These are phyloP conservation scores for thale cress (Arabidopsis thaliana) DNA, from an alignment of 345 rosid species.

Conservation along the genomic window TAIR10.1 NC_003075.7:18193001-18193500, in stretches of 20 bases:
- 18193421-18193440: slow-evolving; percentile 47
- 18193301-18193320: slow-evolving; percentile 10
- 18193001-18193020: not conserved
- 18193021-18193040: slow-evolving; percentile 15
- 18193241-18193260: slow-evolving; percentile 40
- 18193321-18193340: slow-evolving; percentile 54
- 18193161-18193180: slow-evolving; percentile 40
- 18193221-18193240: slow-evolving; percentile 53
- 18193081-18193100: slow-evolving; percentile 11
- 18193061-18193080: slow-evolving; percentile 43
- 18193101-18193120: slow-evolving; percentile 20
- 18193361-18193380: slow-evolving; percentile 70
- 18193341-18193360: slow-evolving; percentile 77
- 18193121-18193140: slow-evolving; percentile 34
- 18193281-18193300: not conserved
- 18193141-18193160: slow-evolving; percentile 43
- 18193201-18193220: slow-evolving; percentile 62
- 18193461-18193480: slow-evolving; percentile 76
- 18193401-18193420: slow-evolving; percentile 26
- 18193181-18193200: slow-evolving; percentile 22
- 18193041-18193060: slow-evolving; percentile 34
- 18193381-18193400: slow-evolving; percentile 14
- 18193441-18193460: slow-evolving; percentile 47
- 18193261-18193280: slow-evolving; percentile 28
- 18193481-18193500: slow-evolving; percentile 85